Base-by-base conservation (phyloP, 768 basidiomycete genomes). In the Russula lepida region DNA sequence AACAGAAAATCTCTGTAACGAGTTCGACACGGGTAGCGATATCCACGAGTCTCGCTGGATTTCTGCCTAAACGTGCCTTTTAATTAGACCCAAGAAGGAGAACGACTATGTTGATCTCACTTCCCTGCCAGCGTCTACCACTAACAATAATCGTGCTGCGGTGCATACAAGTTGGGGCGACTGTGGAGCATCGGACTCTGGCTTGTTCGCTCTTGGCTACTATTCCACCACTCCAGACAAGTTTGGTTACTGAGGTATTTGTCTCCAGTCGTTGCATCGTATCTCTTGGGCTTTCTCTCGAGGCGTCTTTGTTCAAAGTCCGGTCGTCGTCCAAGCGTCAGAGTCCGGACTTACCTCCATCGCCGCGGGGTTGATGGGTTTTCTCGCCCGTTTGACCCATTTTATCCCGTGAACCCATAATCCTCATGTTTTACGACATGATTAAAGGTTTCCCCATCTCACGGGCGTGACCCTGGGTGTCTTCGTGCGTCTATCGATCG, bases 41-140 rank as follows among this genome's bases (percentile, higher is more conserved):
- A 33, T 6, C 25, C 43, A 37, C 28, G 37, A 30, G 17, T 37
- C 17, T 28, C 46, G 19, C 30, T 50, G 41, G 33, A 51, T 52
- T 17, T 30, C 13, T 12, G 6, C 39, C 15, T 39, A 56, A 52
- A 37, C 19, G 28, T 28, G 28, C 23, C 56, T 57, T 52, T 58
- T 53, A 63, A 63, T 63, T 63, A 41, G 2, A 41, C 62, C 37
- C 17, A 9, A 35, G 44, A 58, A 25, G 52, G 56, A 43, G 50
- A 5, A 11, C 15, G 23, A 28, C 21, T 35, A 19, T 43, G 49
- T 23, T 37, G 50, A 52, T 64, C 63, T 15, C 27, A 19, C 33
- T 44, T 56, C n/a, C 50, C 35, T 54, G 30, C n/a, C 6, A 2
- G 25, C 46, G 13, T 23, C 19, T 54, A 25, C 27, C 39, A 8